Percentiles rank a stretch among this genome's conserved stretches.
phyloP scores from a whole-genome alignment of 176 grass and related monocot species.

The Canna indica region DNA sequence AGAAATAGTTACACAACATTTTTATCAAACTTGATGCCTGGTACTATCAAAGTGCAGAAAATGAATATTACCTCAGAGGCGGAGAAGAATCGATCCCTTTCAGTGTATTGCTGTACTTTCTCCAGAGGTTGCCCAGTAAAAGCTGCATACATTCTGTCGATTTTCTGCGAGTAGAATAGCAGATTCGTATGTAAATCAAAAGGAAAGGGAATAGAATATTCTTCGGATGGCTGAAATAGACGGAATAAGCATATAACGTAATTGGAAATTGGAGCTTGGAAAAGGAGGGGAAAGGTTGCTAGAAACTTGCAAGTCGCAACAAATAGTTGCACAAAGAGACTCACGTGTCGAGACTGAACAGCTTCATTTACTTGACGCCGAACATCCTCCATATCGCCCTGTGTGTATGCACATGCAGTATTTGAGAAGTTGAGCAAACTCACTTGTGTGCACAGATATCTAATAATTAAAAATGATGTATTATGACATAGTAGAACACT shows the following conservation, averaged over 20 bases:
- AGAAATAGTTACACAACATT: background rate
- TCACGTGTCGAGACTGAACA: slow-evolving; percentile 64
- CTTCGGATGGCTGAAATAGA: background rate
- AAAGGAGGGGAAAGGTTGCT: background rate
- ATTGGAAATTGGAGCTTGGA: background rate
- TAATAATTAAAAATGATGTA: background rate
- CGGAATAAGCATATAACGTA: background rate
- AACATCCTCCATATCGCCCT: slow-evolving; percentile 75
- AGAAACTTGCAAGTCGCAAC: background rate
- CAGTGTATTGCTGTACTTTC: slow-evolving; percentile 72
- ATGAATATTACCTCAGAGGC: slow-evolving; percentile 54
- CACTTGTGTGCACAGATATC: background rate
- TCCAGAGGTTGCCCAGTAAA: slow-evolving; percentile 86
- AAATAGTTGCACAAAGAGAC: slow-evolving; percentile 5
- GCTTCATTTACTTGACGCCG: slow-evolving; percentile 63
- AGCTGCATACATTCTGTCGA: slow-evolving; percentile 90
- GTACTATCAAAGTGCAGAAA: background rate
- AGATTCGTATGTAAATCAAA: slow-evolving; percentile 22
- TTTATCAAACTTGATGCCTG: slow-evolving; percentile 12
- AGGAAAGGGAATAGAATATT: slow-evolving; percentile 3
- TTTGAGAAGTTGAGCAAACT: background rate
- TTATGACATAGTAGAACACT: background rate
- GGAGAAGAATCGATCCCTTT: slow-evolving; percentile 88
- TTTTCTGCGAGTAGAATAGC: slow-evolving; percentile 55
- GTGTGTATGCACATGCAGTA: background rate